These are phyloP conservation scores for Fusarium duplospermum DNA, from an alignment of 2,329 filamentous ascomycete species.

Conservation along the genomic window DNA sequence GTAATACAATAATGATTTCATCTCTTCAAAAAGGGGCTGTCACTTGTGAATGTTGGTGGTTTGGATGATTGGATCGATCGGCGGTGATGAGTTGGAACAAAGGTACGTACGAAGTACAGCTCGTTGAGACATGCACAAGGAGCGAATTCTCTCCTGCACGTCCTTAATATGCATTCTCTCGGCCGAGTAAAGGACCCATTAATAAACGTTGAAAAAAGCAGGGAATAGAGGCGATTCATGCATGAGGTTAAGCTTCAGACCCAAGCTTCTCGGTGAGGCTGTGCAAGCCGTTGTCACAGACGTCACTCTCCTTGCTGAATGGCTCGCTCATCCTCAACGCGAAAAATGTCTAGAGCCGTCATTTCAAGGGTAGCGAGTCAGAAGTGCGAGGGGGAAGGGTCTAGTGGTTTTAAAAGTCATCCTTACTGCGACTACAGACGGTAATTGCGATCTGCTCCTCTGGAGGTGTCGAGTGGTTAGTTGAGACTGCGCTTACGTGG, in stretches of 20 bases:
- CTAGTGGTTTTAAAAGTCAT: not conserved
- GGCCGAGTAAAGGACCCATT: not conserved
- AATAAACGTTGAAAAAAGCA: not conserved
- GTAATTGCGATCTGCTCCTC: not conserved
- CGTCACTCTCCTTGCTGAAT: not conserved
- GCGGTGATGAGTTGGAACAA: not conserved
- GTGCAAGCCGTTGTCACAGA: not conserved
- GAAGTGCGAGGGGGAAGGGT: not conserved
- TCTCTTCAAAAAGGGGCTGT: not conserved
- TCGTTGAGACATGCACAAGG: not conserved
- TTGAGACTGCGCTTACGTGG: not conserved
- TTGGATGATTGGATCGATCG: not conserved
- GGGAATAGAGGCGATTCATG: not conserved
- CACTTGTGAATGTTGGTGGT: not conserved
- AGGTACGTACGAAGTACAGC: not conserved
- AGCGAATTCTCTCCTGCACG: not conserved
- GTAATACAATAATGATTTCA: conserved; percentile 1
- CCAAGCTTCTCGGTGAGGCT: not conserved
- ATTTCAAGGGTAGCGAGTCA: not conserved
- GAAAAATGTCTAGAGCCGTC: not conserved
- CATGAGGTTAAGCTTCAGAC: not conserved
- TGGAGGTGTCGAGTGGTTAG: not conserved
- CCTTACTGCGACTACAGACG: not conserved
- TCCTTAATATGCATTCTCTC: not conserved
- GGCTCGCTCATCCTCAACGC: not conserved